These are phyloP conservation scores for Salix viminalis DNA, from an alignment of 345 rosid species.

Conservation along the genomic window DNA sequence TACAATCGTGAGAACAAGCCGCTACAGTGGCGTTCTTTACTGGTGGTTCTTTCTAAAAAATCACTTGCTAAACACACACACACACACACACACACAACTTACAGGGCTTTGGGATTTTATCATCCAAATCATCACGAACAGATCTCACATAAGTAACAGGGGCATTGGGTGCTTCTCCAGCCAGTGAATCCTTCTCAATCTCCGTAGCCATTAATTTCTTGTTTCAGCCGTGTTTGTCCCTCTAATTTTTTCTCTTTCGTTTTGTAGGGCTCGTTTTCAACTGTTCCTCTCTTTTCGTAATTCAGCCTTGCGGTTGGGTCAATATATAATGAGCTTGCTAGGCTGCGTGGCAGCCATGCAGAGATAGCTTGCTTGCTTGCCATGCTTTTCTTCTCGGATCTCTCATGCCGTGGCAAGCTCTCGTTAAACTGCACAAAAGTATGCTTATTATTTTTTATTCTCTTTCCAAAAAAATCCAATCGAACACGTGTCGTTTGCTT, in stretches of 20 bases:
- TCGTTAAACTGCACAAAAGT: neutral
- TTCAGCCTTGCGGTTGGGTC: neutral
- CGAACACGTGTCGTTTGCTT: too few species aligned
- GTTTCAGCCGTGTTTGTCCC: neutral
- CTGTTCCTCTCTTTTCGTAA: neutral
- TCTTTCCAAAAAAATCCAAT: neutral
- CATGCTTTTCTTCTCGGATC: neutral
- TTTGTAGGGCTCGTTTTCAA: too few species aligned
- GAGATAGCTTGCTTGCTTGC: neutral
- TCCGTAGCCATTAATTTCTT: conserved; percentile 14
- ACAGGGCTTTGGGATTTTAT: conserved; percentile 70
- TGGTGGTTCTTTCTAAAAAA: neutral
- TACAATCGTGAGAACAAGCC: neutral
- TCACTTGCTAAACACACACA: neutral
- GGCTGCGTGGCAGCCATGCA: conserved; percentile 16
- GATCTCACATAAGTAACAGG: conserved; percentile 66
- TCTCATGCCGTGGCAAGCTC: conserved; percentile 2
- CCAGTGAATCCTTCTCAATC: conserved; percentile 43
- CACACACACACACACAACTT: conserved; percentile 1
- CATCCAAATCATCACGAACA: conserved; percentile 59
- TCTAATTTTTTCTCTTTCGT: neutral
- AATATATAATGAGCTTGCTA: neutral
- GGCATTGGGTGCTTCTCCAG: conserved; percentile 62
- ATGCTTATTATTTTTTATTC: neutral
- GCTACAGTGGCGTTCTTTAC: neutral